Conservation (phyloP, 306 rosid species). For the Pterocarpus macrocarpus region DNA sequence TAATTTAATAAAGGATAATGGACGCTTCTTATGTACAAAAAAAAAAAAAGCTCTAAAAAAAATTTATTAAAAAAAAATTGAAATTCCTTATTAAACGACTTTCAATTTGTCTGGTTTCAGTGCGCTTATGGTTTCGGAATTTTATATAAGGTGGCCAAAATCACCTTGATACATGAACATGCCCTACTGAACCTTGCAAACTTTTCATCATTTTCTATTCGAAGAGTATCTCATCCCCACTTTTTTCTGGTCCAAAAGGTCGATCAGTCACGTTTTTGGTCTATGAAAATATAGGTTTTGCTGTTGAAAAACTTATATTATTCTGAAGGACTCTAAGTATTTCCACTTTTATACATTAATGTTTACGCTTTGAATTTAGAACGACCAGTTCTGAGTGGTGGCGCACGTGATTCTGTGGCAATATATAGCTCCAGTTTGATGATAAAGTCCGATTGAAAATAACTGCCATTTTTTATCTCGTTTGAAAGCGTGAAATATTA, state of each 20-base stretch:
- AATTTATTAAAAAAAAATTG: no score
- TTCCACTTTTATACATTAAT: background rate
- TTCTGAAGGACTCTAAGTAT: background rate
- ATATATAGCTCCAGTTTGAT: background rate
- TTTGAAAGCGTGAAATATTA: background rate
- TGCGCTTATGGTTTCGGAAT: background rate
- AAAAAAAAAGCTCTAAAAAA: no score
- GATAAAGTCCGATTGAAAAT: background rate
- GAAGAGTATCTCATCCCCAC: no score
- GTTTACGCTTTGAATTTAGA: background rate
- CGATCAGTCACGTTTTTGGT: no score
- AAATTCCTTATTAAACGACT: no score
- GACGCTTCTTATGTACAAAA: no score
- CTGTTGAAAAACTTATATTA: no score
- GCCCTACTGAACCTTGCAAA: background rate
- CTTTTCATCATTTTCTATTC: background rate
- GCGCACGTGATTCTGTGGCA: background rate
- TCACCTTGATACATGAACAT: background rate
- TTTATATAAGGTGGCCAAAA: background rate
- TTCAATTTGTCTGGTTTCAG: no score
- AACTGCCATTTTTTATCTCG: background rate
- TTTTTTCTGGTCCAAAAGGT: no score
- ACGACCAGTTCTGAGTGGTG: no score
- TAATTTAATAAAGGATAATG: no score
- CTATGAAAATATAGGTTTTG: no score